Conservation (phyloP, 2,329 filamentous ascomycete species). For the Apiospora aurea region DNA sequence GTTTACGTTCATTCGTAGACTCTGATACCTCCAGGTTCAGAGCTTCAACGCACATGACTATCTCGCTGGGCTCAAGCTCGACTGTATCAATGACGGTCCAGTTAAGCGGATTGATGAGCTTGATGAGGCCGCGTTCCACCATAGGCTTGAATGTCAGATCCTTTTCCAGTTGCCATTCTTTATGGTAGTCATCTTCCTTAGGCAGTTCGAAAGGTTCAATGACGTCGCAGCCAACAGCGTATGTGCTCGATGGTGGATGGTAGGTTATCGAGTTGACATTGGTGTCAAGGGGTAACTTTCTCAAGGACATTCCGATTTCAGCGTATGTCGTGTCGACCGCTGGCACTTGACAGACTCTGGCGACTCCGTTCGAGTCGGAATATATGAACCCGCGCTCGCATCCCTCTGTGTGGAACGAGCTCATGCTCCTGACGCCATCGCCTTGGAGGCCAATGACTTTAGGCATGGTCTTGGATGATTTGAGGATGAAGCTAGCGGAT, state of each 20-base stretch:
- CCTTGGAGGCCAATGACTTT: constrained; percentile 78
- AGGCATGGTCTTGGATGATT: constrained; percentile 78
- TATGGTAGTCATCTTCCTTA: constrained; percentile 84
- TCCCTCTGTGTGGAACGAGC: constrained; percentile 76
- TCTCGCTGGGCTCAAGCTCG: constrained; percentile 76
- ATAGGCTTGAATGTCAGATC: constrained; percentile 68
- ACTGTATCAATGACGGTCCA: constrained; percentile 82
- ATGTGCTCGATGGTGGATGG: constrained; percentile 76
- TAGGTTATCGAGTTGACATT: constrained; percentile 79
- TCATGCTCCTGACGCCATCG: constrained; percentile 72
- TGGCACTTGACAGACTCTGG: constrained; percentile 78
- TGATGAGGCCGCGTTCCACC: constrained; percentile 74
- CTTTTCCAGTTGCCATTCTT: constrained; percentile 80
- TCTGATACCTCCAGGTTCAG: constrained; percentile 91
- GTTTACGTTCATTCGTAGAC: constrained; percentile 83
- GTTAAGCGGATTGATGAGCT: constrained; percentile 78
- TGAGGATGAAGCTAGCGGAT: constrained; percentile 83
- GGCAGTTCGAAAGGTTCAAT: constrained; percentile 80
- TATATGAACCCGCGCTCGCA: constrained; percentile 87
- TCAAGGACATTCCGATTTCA: constrained; percentile 78
- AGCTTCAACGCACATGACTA: constrained; percentile 81
- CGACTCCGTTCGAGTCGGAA: constrained; percentile 73
- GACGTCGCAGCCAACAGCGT: constrained; percentile 76
- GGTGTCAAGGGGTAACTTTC: constrained; percentile 72
- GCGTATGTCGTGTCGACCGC: constrained; percentile 66